phyloP scores from a whole-genome alignment of 2,329 filamentous ascomycete species.

The Fusarium nematophilum region DNA sequence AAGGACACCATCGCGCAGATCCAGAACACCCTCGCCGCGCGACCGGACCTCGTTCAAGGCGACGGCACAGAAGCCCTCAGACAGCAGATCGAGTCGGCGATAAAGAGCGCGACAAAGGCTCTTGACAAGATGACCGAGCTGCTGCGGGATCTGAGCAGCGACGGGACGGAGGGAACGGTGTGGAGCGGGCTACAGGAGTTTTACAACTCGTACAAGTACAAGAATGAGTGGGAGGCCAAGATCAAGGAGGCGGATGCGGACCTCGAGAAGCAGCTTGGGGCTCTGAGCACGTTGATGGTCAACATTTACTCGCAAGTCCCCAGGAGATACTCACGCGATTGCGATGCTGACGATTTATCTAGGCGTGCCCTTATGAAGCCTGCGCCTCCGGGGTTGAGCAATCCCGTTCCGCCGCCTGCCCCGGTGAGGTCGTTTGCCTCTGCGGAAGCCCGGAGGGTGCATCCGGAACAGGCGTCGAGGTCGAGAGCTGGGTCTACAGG shows the following conservation, averaged over 20 bases:
- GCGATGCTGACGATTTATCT: background rate
- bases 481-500: slow-evolving; percentile 10
- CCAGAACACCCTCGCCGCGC: slow-evolving; percentile 41
- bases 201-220: slow-evolving; percentile 49
- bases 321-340: background rate
- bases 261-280: slow-evolving; percentile 44
- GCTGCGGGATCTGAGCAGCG: slow-evolving; percentile 44
- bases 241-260: slow-evolving; percentile 45
- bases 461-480: background rate
- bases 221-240: slow-evolving; percentile 48
- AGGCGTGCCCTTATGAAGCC: slow-evolving; percentile 48
- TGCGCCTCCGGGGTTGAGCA: slow-evolving; percentile 30
- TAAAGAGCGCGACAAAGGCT: slow-evolving; percentile 41
- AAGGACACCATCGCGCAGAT: slow-evolving; percentile 49
- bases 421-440: slow-evolving; percentile 8
- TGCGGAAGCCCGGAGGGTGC: background rate
- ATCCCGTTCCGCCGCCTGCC: slow-evolving; percentile 25
- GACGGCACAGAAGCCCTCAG: slow-evolving; percentile 43
- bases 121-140: slow-evolving; percentile 47
- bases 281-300: slow-evolving; percentile 46
- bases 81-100: slow-evolving; percentile 45
- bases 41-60: slow-evolving; percentile 48
- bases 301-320: slow-evolving; percentile 49
- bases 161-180: slow-evolving; percentile 33
- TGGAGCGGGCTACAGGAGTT: slow-evolving; percentile 44